Base-by-base conservation (phyloP, 2,329 filamentous ascomycete species). In the Endothia cerciana region DNA sequence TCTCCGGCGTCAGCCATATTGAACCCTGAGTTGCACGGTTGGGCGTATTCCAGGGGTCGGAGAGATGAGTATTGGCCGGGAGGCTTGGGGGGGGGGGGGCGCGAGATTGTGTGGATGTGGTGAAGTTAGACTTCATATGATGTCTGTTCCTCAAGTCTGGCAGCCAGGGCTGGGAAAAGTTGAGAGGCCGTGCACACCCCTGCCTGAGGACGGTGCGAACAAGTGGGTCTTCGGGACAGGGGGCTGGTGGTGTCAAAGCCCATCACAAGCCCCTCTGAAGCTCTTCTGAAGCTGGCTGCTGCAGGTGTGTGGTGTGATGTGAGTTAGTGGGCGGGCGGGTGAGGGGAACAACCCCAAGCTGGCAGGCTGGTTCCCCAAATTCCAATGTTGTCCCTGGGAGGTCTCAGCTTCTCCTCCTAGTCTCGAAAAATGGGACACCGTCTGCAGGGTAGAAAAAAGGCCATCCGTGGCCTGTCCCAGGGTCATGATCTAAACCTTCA, bases 1-100 rank as follows among this genome's bases (percentile, higher is more conserved):
- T 93, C 91, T 75, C 91, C 92, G 70, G 84, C 86, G 79, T 97
- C 94, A 73, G 94, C 91, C 94, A 97, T 97, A 68, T 70, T 80
- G 70, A 56, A 30, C 56, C 25, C 45, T 56, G 45, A 33, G 33
- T 33, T 62, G 36, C 28, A 17, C 47, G 43, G 33, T 25, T 38
- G 60, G 56, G n/a, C 25, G 56, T 15, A 15, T 45, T 49, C 40
- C 55, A 11, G n/a, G 30, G 13, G 51, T n/a, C n/a, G 15, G 3
- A 33, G 62, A 17, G 55, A 11, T 40, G n/a, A n/a, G n/a, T n/a
- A n/a, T n/a, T n/a, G n/a, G n/a, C n/a, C n/a, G n/a, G n/a, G n/a
- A n/a, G n/a, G n/a, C n/a, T n/a, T n/a, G n/a, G 49, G 13, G 30
- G 60, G 8, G 43, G 49, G 38, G n/a, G n/a, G n/a, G n/a, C n/a